Evolutionary conservation across 2,329 filamentous ascomycete species (phyloP), one percentile per base, ranked within the genome.

Genomic region (Torrubiella hemipterigena): DNA sequence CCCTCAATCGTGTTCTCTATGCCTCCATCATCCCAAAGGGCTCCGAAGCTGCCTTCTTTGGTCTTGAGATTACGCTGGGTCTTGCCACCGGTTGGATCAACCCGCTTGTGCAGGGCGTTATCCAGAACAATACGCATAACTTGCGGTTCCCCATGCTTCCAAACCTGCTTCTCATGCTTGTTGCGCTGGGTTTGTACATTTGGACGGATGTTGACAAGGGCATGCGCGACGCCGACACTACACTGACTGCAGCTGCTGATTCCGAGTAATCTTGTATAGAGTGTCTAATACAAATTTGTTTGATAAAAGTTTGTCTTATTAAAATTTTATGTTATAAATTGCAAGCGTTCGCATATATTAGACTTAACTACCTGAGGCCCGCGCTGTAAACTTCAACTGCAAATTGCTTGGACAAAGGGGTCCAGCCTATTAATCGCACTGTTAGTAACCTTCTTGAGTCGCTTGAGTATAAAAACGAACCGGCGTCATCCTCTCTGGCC

Each of bases 81-180:
- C 35, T 42, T 13, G 38, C 40, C 2, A 42, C 40, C 3, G 40
- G 40, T 3, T 42, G 38, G 40, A 40, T 42, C 26, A 42, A 40
- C 13, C 40, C 40, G 6, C 34, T 42, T 4, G 38, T 42, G 4
- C 38, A 42, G 24, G 40, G 38, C 1, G 36, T 28, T 3, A 42
- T 42, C 6, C 40, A 42, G 24, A 29, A 42, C 17, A 30, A 25
- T 10, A 42, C 38, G 16, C 40, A 42, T n/a, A 42, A 42, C 18
- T 20, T 42, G 19, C 33, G 40, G 1, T 42, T 42, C 29, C 40
- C 40, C 13, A 42, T 42, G 40, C 29, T 42, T 20, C 40, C 40
- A 12, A 38, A 42, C 29, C 29, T 42, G 6, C 17, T 42, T n/a
- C 36, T 40, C 7, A 40, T 40, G 34, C 23, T 40, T 6, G 28